Conservation (phyloP, 2,329 filamentous ascomycete species). For the Cladosporium oxysporum region DNA sequence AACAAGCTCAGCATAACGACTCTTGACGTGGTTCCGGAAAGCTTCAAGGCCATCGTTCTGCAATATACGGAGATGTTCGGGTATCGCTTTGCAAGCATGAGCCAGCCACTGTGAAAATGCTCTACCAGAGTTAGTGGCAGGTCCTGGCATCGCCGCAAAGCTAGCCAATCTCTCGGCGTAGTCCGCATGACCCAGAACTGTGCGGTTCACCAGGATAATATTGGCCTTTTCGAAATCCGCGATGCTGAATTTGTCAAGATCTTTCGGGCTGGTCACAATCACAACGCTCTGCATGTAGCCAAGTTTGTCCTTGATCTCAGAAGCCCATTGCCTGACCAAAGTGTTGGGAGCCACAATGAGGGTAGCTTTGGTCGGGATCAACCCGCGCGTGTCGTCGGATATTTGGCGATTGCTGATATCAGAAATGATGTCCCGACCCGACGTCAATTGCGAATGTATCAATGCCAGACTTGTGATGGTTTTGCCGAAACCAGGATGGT, state of each 20-base stretch:
- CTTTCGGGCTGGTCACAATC: constrained; percentile 42
- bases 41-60: constrained; percentile 32
- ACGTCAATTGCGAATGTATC: constrained; percentile 45
- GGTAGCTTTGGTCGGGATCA: constrained; percentile 56
- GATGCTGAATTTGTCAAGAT: constrained; percentile 48
- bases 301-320: constrained; percentile 51
- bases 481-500: constrained; percentile 68
- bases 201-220: constrained; percentile 59
- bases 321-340: constrained; percentile 59
- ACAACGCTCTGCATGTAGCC: constrained; percentile 49
- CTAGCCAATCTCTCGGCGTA: constrained; percentile 55
- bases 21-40: constrained; percentile 34
- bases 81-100: constrained; percentile 38
- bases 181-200: constrained; percentile 46
- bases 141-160: constrained; percentile 51
- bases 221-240: constrained; percentile 50
- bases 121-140: constrained; percentile 45
- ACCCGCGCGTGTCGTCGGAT: constrained; percentile 24
- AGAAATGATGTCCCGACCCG: neutral
- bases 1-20: constrained; percentile 31
- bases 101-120: constrained; percentile 58
- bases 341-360: constrained; percentile 60
- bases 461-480: constrained; percentile 62
- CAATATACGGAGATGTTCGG: constrained; percentile 43
- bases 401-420: neutral